phyloP scores from a whole-genome alignment of 75 land plant genomes.

The Pinus albicaulis region DNA sequence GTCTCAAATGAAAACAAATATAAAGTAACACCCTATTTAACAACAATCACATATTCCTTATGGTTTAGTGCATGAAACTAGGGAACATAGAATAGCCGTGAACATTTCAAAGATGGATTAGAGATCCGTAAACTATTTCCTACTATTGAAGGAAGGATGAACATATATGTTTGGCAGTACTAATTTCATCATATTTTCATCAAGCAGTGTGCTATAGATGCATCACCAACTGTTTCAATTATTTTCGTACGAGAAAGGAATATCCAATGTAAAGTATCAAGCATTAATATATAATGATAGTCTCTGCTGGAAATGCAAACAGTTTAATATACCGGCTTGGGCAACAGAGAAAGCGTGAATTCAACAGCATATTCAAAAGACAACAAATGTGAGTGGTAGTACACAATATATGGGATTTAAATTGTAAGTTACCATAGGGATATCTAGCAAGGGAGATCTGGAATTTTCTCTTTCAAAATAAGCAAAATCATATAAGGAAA shows the following conservation, averaged over 20 bases:
- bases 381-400: too few species aligned
- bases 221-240: not conserved
- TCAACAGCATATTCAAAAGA: too few species aligned
- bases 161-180: not conserved
- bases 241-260: not conserved
- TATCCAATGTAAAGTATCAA: not conserved
- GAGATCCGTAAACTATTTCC: not conserved
- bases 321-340: too few species aligned
- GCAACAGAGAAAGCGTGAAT: too few species aligned
- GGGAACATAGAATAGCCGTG: not conserved
- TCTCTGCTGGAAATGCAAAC: too few species aligned
- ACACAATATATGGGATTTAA: too few species aligned
- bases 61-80: not conserved
- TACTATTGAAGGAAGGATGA: not conserved
- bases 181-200: not conserved
- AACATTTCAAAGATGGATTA: not conserved
- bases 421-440: too few species aligned
- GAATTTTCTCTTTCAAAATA: too few species aligned
- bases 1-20: not conserved
- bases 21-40: not conserved
- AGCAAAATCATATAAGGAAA: too few species aligned
- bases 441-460: too few species aligned
- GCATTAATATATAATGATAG: not conserved
- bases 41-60: too few species aligned
- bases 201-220: not conserved